Conservation (phyloP, 2,329 filamentous ascomycete species). For the Cytospora chrysosperma region DNA sequence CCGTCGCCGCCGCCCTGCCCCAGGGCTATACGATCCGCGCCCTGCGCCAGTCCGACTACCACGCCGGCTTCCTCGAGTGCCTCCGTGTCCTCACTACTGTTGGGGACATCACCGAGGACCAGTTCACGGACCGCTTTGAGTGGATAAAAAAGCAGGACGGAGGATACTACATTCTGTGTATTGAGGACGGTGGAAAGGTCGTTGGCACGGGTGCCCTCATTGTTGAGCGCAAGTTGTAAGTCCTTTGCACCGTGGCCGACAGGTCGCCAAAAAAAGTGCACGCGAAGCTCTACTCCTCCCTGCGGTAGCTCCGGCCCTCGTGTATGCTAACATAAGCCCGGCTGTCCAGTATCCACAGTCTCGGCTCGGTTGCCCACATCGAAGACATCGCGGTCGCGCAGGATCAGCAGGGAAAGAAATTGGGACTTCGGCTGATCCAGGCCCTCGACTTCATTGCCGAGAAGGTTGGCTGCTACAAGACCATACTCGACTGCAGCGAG, state of each 20-base stretch:
- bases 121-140: slow-evolving; percentile 77
- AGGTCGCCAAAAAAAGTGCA: slow-evolving; percentile 13
- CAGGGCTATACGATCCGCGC: slow-evolving; percentile 80
- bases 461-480: slow-evolving; percentile 93
- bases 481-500: slow-evolving; percentile 93
- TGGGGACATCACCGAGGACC: slow-evolving; percentile 74
- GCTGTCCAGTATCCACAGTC: slow-evolving; percentile 66
- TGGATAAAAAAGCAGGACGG: slow-evolving; percentile 73
- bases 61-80: slow-evolving; percentile 83
- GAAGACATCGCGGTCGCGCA: slow-evolving; percentile 96
- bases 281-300: neutral
- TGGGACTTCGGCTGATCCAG: slow-evolving; percentile 89
- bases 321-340: slow-evolving; percentile 1
- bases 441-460: slow-evolving; percentile 86
- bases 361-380: slow-evolving; percentile 88
- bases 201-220: slow-evolving; percentile 91
- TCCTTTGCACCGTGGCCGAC: slow-evolving; percentile 25
- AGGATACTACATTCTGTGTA: slow-evolving; percentile 82
- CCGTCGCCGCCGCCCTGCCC: slow-evolving; percentile 71
- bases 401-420: slow-evolving; percentile 96
- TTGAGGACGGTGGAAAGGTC: slow-evolving; percentile 71
- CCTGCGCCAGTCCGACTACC: slow-evolving; percentile 74
- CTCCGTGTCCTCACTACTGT: slow-evolving; percentile 90
- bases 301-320: neutral
- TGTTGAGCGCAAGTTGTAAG: slow-evolving; percentile 91